Evolutionary conservation across 164 flowering plant species (phyloP), one percentile per base, ranked within the genome.

Genomic region (Akebia trifoliata): DNA sequence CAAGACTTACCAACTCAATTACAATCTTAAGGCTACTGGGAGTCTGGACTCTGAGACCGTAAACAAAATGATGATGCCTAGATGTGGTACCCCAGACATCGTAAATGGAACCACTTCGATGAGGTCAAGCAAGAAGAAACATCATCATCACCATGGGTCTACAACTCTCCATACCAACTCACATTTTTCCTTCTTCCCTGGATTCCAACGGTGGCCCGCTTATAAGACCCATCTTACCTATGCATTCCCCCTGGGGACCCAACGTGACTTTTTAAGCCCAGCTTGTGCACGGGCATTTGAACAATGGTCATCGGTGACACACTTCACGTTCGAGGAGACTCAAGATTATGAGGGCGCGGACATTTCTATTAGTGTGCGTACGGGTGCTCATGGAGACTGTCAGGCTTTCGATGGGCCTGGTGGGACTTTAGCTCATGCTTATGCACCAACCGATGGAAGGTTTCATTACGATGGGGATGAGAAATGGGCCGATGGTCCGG

Each of bases 81-180:
- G 82, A 31, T 78, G 82, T 35, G 82, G 76, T 3, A 59, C 64
- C 1, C 44, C 73, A 0, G 75, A 73, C 48, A 45, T 62, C 21
- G 14, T 60, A 10, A 60, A 58, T 22, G 65, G 69, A 7, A 56
- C 57, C 0, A 66, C 57, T 1, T 25, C 36, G 5, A 71, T 67
- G 72, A 20, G 35, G 2, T 39, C 54, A 0, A 55, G 53, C n/a
- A 54, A 60, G 25, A 21, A 43, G 11, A 28, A 37, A 28, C 22
- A 30, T 3, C 20, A 18, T 1, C 25, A 14, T 25, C 36, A 9
- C 9, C 36, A 9, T 34, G n/a, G n/a, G n/a, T 9, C 9, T 9
- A 22, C 9, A 12, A 4, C 11, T 24, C 47, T 72, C 25, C 67
- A 65, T 31, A 44, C 57, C 5, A 61, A 54, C 28, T 26, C 64